Evolutionary conservation across 257 asterid genomes (phyloP).

Genomic region (Solanum raphanifolium): DNA sequence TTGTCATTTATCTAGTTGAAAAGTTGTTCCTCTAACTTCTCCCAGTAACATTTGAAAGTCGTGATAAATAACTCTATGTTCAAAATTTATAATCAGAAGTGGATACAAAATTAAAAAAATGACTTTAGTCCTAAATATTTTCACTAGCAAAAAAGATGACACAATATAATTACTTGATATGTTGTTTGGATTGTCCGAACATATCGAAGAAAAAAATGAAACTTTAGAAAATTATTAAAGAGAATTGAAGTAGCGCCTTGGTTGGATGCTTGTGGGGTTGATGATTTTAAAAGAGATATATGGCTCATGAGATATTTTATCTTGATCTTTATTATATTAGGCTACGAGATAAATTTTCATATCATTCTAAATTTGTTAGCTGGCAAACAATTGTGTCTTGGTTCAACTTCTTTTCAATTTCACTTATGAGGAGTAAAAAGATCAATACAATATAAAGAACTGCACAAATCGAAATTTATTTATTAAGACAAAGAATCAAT

Average conservation of each 20-base stretch:
- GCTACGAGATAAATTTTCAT: neutral
- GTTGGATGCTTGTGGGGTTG: neutral
- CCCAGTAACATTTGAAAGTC: neutral
- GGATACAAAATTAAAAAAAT: neutral
- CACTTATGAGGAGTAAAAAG: neutral
- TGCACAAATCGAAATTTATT: neutral
- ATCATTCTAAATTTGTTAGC: neutral
- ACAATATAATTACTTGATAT: neutral
- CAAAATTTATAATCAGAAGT: neutral
- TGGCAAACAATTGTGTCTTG: accelerated
- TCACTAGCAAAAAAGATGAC: neutral
- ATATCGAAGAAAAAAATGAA: neutral
- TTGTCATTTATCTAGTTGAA: neutral
- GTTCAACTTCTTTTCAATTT: neutral
- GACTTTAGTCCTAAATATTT: neutral
- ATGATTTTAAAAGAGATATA: neutral
- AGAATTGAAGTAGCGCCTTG: neutral
- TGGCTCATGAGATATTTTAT: neutral
- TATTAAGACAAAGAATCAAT: neutral
- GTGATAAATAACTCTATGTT: neutral
- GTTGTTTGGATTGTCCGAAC: neutral
- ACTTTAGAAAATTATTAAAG: neutral
- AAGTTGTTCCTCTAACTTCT: neutral
- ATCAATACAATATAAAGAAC: accelerated
- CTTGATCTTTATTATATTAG: neutral